These are phyloP conservation scores for Nasturtium officinale DNA, from an alignment of 345 rosid species.

Conservation along the genomic window DNA sequence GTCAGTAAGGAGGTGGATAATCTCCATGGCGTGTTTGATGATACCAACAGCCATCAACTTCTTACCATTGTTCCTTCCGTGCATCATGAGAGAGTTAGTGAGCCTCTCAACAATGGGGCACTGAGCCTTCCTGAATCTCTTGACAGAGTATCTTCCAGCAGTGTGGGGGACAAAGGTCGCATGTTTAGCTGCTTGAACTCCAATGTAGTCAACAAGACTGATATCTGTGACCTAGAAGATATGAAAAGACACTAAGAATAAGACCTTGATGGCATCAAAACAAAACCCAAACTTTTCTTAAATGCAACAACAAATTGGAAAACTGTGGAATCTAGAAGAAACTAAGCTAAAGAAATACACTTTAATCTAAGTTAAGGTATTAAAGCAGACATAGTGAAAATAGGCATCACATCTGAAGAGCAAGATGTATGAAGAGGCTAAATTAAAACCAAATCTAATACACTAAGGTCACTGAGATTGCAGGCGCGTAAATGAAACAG, in stretches of 20 bases:
- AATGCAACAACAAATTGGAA: not conserved
- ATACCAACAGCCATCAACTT: slow-evolving; percentile 75
- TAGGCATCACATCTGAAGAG: not conserved
- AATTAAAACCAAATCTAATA: slow-evolving; percentile 2
- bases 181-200: slow-evolving; percentile 62
- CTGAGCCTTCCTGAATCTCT: slow-evolving; percentile 87
- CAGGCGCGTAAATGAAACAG: not conserved
- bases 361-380: not conserved
- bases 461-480: not conserved
- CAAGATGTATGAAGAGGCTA: not conserved
- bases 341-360: not conserved
- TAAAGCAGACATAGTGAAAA: not conserved
- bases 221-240: slow-evolving; percentile 57
- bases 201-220: slow-evolving; percentile 65
- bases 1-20: slow-evolving; percentile 70
- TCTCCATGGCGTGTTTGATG: slow-evolving; percentile 80
- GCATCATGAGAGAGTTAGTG: slow-evolving; percentile 89
- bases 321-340: not conserved
- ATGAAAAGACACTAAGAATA: not conserved
- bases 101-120: slow-evolving; percentile 87
- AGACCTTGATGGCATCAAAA: not conserved
- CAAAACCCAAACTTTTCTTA: not conserved
- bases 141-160: slow-evolving; percentile 80
- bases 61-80: slow-evolving; percentile 84
- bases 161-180: slow-evolving; percentile 83